Conservation (phyloP, 2,329 filamentous ascomycete genomes). For the Didymella exigua region DNA sequence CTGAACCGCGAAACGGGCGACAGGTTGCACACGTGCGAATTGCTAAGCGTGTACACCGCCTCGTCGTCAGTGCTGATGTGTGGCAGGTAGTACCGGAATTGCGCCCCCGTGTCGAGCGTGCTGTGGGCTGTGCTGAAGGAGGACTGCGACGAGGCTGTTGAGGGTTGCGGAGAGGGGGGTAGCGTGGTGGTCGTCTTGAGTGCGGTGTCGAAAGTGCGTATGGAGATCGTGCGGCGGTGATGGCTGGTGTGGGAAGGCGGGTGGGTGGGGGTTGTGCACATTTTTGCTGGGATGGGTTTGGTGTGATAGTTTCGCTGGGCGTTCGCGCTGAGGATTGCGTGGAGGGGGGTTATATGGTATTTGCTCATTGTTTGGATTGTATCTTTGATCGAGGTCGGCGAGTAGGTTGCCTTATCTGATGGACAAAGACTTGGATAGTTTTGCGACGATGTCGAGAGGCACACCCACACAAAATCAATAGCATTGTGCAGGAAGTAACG, state of each 20-base stretch:
- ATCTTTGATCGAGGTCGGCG: not conserved
- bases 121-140: not conserved
- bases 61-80: constrained; percentile 1
- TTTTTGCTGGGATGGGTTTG: not conserved
- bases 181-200: constrained; percentile 24
- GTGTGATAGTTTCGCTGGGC: no score
- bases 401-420: not conserved
- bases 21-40: not conserved
- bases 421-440: not conserved
- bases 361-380: not conserved
- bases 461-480: not conserved
- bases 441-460: not conserved
- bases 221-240: not conserved
- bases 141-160: not conserved
- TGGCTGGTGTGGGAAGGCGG: not conserved
- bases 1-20: not conserved
- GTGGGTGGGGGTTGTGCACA: not conserved
- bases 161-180: constrained; percentile 20
- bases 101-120: not conserved
- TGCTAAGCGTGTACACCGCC: not conserved
- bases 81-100: not conserved
- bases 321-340: no score
- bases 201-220: not conserved
- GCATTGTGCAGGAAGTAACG: not conserved
- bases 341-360: not conserved